Base-by-base conservation (phyloP, 768 basidiomycete species). In the Mycena metata region DNA sequence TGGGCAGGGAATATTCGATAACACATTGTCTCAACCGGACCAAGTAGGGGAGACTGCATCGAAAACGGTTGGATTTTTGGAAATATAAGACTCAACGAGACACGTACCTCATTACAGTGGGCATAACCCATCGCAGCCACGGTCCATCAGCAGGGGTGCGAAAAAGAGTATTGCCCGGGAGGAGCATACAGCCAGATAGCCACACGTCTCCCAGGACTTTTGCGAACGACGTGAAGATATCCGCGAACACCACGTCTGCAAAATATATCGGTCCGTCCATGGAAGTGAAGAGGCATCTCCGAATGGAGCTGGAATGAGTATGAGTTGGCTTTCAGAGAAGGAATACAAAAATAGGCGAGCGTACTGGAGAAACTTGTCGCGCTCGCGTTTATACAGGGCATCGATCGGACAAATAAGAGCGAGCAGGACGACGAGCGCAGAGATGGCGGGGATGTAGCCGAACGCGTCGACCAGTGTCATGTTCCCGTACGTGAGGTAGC, bases 121-220 rank as follows among this genome's bases (percentile, higher is more conserved):
- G 94, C 33, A 95, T 80, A 55, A 96, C 82, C 91, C 92, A 96
- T 52, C 90, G 85, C 62, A 86, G 78, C 82, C 88, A 87, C 8
- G 90, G 90, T 39, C 87, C 85, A 66, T 88, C 86, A 12, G 82
- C 77, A 10, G 95, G 91, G 49, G 89, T 84, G 19, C 82, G 78
- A 21, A 94, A 80, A 46, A 96, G 83, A 71, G 91, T 93, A 51
- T 93, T 91, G 42, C 94, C 92, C 13, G 91, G 91, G 69, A 94
- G 85, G n/a, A 98, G 84, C 90, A 96, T 96, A 76, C 87, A 90
- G 19, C 91, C 73, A 6, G 94, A 95, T 49, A 98, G 82, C 95
- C 95, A 98, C 46, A 96, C 81, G 75, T 99, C 98, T 15, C 97
- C 97, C 21, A 98, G 83, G 45, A 99, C 96, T 82, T 98, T 98